Evolutionary conservation across 176 grass and related monocot genomes (phyloP), one percentile per base, ranked within the genome.

Genomic region (Secale cereale): DNA sequence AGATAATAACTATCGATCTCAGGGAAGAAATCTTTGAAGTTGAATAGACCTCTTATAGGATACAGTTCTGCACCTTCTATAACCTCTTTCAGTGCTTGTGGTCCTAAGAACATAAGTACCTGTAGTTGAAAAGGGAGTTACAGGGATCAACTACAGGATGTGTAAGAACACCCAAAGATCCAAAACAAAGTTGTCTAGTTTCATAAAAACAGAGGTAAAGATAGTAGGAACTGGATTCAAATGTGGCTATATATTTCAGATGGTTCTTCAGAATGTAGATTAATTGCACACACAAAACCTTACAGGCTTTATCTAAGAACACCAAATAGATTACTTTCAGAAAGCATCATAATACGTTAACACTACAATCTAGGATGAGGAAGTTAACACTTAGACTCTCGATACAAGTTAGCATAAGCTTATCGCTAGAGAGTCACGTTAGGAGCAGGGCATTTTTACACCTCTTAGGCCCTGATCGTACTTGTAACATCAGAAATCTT

Each of bases 1-100:
- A 92, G 27, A 89, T 92, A 99, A 91, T 95, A 99, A 76, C 65
- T 85, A 87, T 96, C 90, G 16, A 99, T 96, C 54, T 99, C 97
- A 39, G 46, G 31, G 64, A 84, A 94, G 84, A 99, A 99, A 76
- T 99, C 88, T 65, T 32, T 85, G 79, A 99, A 96, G 54, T 46
- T 86, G 74, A 94, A 96, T 80, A 99, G 91, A 60, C 97, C 97
- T 77, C 79, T 86, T 91, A 99, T 99, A n/a, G 91, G 93, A 79
- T 92, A 99, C 61, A 99, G 81, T 78, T 99, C 97, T 19, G 94
- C 91, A 59, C 83, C 89, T 78, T 94, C 88, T 81, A 99, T 90
- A 85, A 92, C 91, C 37, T 89, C 87, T 78, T 41, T 95, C 83
- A 99, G 84, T 87, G 88, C 91, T 82, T 85, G 79, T 81, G 87